Evolutionary conservation across 805 yeast species (phyloP), one percentile per base, ranked within the genome.

Genomic region (Pichia californica): DNA sequence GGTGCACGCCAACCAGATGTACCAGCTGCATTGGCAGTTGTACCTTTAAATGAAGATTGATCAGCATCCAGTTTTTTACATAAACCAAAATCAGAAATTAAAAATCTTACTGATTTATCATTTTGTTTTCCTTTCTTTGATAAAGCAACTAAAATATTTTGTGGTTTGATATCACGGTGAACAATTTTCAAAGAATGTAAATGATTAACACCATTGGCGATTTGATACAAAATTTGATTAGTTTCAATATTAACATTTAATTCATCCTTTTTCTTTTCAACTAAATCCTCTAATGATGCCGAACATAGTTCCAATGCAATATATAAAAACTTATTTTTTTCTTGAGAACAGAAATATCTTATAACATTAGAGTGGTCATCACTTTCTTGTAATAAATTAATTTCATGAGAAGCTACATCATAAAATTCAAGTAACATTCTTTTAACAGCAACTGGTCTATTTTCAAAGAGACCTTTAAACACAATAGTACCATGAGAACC

Each of bases 1-100:
- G 99, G 99, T 0, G 99, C 98, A 53, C 97, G 75, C 99, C 99
- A 93, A 3, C 99, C 99, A 4, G 93, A 77, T 0, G 99, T 93
- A 2, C 99, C 99, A 0, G 97, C 95, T 16, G 95, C 94, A 55
- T 88, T 81, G 28, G 87, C 88, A 0, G 93, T 82, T 0, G 96
- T 91, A 0, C 96, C 95, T 49, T 91, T 74, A 62, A 91, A 91
- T 2, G 96, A 86, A 2, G 95, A 84, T 62, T 93, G 96, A 53
- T 88, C 98, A 14, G 81, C 77, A 49, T 93, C 99, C 40, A 93
- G 67, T 57, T 84, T 85, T 58, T 91, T 89, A 60, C 99, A 93
- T 8, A 93, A 73, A 0, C 99, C 99, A 67, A 93, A 93, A 63
- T 93, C 99, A 1, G 97, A 88, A 23, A 93, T 89, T 38, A 93